These are phyloP conservation scores for Neurospora pannonica DNA, from an alignment of 495 filamentous ascomycete species.

Conservation along the genomic window DNA sequence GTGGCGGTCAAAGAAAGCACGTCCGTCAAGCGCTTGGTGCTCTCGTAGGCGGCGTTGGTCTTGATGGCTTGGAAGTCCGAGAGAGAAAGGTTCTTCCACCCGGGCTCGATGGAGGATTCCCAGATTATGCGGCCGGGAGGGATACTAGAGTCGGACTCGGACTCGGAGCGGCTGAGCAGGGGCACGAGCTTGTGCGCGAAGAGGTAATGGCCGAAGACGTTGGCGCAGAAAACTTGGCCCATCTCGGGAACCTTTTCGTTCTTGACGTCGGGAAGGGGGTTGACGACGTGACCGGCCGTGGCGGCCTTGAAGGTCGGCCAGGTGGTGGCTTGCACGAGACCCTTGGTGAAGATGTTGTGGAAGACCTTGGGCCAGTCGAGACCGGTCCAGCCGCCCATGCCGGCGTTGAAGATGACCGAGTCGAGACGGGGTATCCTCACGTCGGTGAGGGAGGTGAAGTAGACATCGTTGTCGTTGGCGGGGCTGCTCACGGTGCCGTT, in stretches of 20 bases:
- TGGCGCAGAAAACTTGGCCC: slow-evolving; percentile 78
- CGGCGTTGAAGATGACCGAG: slow-evolving; percentile 76
- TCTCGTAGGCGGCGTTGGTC: slow-evolving; percentile 61
- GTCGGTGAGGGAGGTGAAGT: slow-evolving; percentile 30
- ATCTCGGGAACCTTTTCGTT: slow-evolving; percentile 23
- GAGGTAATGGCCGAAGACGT: slow-evolving; percentile 92
- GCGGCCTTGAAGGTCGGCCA: slow-evolving; percentile 70
- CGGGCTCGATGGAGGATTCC: slow-evolving; percentile 70
- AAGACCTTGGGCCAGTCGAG: slow-evolving; percentile 59
- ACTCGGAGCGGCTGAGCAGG: slow-evolving; percentile 47
- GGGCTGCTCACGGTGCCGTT: slow-evolving; percentile 40
- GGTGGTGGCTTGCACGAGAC: slow-evolving; percentile 59
- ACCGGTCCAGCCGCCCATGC: slow-evolving; percentile 77
- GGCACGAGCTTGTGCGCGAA: slow-evolving; percentile 71
- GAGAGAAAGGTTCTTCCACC: slow-evolving; percentile 41
- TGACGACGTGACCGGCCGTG: slow-evolving; percentile 43
- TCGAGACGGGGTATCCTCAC: slow-evolving; percentile 63
- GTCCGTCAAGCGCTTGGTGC: slow-evolving; percentile 77
- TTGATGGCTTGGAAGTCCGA: slow-evolving; percentile 70
- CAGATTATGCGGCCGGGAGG: slow-evolving; percentile 61
- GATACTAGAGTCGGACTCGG: slow-evolving; percentile 20
- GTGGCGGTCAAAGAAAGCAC: slow-evolving; percentile 65
- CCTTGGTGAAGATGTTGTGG: slow-evolving; percentile 48
- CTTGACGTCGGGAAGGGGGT: slow-evolving; percentile 21
- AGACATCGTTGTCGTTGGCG: slow-evolving; percentile 7